Conservation (phyloP, 2,329 filamentous ascomycete genomes). For the Fusarium verrucosum region DNA sequence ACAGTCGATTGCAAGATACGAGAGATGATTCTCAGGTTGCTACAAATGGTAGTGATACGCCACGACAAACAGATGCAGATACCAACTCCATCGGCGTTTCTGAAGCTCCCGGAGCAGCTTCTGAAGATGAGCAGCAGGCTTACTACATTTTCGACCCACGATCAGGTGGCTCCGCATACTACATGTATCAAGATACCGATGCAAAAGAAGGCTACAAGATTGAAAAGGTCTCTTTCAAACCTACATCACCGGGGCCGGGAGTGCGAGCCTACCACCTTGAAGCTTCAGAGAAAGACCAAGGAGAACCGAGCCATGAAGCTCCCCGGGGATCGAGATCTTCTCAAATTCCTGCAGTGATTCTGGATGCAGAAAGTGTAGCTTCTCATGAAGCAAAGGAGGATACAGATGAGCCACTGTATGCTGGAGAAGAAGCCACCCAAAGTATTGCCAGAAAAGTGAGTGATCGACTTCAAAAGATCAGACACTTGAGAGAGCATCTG, state of each 20-base stretch:
- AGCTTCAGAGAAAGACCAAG: conserved; percentile 19
- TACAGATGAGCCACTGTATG: conserved; percentile 8
- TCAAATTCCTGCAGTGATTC: not conserved
- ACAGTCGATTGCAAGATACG: conserved; percentile 1
- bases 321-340: conserved; percentile 10
- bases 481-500: conserved; percentile 25
- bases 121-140: not conserved
- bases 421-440: conserved; percentile 8
- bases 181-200: conserved; percentile 21
- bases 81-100: not conserved
- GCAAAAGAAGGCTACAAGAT: conserved; percentile 7
- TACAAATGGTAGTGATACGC: conserved; percentile 28
- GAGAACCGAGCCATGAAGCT: conserved; percentile 4
- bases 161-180: conserved; percentile 25
- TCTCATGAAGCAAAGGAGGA: not conserved
- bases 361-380: not conserved
- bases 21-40: conserved; percentile 27
- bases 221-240: conserved; percentile 25
- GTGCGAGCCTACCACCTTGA: conserved; percentile 17
- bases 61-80: conserved; percentile 6
- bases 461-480: conserved; percentile 32
- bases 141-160: conserved; percentile 37
- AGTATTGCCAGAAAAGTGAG: conserved; percentile 34
- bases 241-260: conserved; percentile 5
- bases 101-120: not conserved